These are phyloP conservation scores for Cupressus sempervirens DNA, from an alignment of 75 land plant genomes.

Conservation along the genomic window DNA sequence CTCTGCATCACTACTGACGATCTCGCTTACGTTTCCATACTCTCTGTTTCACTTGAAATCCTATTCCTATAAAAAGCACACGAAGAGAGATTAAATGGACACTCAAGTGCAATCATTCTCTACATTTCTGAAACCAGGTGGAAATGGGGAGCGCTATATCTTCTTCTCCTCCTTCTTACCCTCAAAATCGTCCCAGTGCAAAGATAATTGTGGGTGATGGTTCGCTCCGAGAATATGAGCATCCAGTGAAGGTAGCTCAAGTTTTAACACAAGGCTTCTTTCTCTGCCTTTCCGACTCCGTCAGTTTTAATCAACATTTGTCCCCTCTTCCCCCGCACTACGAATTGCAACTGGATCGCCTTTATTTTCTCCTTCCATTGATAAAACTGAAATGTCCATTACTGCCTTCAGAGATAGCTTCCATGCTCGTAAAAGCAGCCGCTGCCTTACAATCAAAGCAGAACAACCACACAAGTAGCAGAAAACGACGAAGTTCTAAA, in stretches of 20 bases:
- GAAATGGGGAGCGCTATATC: constrained; percentile 22
- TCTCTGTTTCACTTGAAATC: background rate
- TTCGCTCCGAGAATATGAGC: constrained; percentile 28
- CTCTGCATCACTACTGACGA: too few species aligned
- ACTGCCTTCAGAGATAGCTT: constrained; percentile 46
- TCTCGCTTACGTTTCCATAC: background rate
- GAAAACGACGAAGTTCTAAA: background rate
- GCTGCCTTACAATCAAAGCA: background rate
- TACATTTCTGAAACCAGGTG: too few species aligned
- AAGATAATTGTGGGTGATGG: constrained; percentile 42
- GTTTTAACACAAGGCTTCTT: constrained; percentile 19
- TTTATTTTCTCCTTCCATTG: constrained; percentile 49
- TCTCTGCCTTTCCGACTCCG: constrained; percentile 41
- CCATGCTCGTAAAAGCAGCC: constrained; percentile 46
- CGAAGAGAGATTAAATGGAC: too few species aligned
- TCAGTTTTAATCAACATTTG: constrained; percentile 33
- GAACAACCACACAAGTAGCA: too few species aligned
- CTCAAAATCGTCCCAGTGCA: constrained; percentile 18
- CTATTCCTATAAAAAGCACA: background rate
- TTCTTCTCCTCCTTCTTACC: constrained; percentile 16
- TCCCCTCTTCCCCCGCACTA: constrained; percentile 26
- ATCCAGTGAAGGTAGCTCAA: constrained; percentile 37
- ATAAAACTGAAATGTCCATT: constrained; percentile 22
- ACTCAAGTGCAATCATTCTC: too few species aligned
- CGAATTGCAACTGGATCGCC: constrained; percentile 36